phyloP scores from a whole-genome alignment of 441 rosid species.

The Flueggea neowawraea region DNA sequence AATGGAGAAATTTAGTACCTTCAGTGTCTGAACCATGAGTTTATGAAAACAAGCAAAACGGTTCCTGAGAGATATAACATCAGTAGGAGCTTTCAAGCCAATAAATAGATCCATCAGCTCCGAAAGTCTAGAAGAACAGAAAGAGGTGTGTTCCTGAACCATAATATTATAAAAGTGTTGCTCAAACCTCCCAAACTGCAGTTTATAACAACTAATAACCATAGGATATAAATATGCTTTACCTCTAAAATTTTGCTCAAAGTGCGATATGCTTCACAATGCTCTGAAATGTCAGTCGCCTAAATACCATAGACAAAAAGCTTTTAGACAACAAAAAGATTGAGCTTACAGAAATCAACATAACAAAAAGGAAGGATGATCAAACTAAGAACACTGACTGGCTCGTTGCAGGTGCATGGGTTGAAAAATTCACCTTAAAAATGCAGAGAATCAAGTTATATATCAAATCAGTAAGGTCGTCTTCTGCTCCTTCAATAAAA shows the following conservation, averaged over 20 bases:
- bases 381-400: background rate
- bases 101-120: slow-evolving; percentile 77
- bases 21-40: slow-evolving; percentile 62
- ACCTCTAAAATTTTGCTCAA: slow-evolving; percentile 81
- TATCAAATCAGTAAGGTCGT: slow-evolving; percentile 65
- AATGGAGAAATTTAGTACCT: slow-evolving; percentile 39
- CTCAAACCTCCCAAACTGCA: slow-evolving; percentile 9
- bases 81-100: slow-evolving; percentile 50
- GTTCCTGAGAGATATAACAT: slow-evolving; percentile 45
- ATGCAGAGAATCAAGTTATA: slow-evolving; percentile 53
- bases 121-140: slow-evolving; percentile 56
- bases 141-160: slow-evolving; percentile 76
- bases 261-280: slow-evolving; percentile 63
- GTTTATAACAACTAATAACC: slow-evolving; percentile 6
- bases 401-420: background rate
- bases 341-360: background rate
- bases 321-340: slow-evolving; percentile 2
- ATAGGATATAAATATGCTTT: slow-evolving; percentile 11
- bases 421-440: slow-evolving; percentile 41
- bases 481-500: slow-evolving; percentile 70
- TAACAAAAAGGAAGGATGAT: background rate
- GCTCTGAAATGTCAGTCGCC: slow-evolving; percentile 50
- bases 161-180: slow-evolving; percentile 8
- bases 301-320: slow-evolving; percentile 23
- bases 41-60: slow-evolving; percentile 73